Conservation (phyloP, 1,284 basidiomycete genomes). For the Trichosporon coremiiforme region DNA sequence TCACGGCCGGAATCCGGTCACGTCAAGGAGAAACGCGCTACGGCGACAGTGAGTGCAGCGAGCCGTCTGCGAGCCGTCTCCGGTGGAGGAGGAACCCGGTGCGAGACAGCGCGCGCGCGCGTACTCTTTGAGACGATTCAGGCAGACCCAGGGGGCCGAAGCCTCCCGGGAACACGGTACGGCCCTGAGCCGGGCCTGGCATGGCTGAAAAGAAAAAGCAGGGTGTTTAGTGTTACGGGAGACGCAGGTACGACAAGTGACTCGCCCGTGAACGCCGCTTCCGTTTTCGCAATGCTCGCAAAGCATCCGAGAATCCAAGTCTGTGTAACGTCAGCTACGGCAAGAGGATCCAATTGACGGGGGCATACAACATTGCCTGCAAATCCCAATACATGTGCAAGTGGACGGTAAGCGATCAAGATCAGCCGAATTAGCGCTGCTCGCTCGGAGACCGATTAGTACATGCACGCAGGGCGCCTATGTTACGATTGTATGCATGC, state of each 20-base stretch:
- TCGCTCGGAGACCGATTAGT: background rate
- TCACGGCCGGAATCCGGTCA: background rate
- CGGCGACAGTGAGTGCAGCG: background rate
- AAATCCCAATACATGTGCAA: constrained; percentile 5
- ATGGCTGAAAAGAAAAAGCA: constrained; percentile 7
- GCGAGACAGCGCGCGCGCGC: background rate
- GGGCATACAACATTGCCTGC: background rate
- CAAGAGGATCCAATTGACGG: background rate
- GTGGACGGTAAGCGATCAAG: too few species aligned
- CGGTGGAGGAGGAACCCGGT: background rate
- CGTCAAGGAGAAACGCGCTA: background rate
- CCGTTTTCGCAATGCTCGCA: too few species aligned
- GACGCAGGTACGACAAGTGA: background rate
- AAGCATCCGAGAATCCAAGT: background rate
- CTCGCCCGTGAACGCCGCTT: too few species aligned
- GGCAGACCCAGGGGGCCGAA: background rate
- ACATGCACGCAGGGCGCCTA: too few species aligned
- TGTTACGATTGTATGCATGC: background rate
- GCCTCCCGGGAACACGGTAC: constrained; percentile 2
- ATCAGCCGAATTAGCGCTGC: background rate
- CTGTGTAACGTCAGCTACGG: background rate
- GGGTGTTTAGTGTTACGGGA: constrained; percentile 1
- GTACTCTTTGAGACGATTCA: background rate
- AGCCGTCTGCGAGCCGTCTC: too few species aligned
- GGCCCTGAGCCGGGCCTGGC: constrained; percentile 4